phyloP scores from a whole-genome alignment of 345 rosid species.

The Arabidopsis arenosa region DNA sequence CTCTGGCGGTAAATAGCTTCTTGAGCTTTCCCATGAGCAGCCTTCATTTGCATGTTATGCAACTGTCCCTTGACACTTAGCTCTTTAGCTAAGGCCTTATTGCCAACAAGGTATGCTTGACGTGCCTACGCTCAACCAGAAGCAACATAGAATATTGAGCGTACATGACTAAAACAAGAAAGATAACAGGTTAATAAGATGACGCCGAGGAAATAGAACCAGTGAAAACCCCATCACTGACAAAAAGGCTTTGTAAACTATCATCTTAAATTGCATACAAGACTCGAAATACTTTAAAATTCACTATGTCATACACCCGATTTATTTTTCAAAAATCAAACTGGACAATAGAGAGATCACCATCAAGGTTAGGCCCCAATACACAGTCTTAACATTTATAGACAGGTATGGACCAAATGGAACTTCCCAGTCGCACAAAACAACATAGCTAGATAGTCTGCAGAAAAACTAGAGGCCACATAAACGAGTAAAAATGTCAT shows the following conservation, averaged over 20 bases:
- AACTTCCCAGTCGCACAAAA: constrained; percentile 12
- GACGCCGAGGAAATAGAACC: neutral
- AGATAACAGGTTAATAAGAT: constrained; percentile 1
- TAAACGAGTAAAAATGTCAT: constrained; percentile 4
- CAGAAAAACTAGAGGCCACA: constrained; percentile 9
- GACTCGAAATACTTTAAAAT: neutral
- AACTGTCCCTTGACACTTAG: constrained; percentile 91
- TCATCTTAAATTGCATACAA: constrained; percentile 5
- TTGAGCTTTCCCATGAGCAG: constrained; percentile 95
- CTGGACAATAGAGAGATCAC: constrained; percentile 25
- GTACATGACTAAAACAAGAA: constrained; percentile 8
- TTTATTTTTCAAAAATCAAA: neutral
- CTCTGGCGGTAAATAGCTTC: constrained; percentile 94
- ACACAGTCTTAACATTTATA: neutral
- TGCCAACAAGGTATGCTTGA: constrained; percentile 87
- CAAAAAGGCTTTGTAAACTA: neutral
- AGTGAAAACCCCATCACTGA: neutral
- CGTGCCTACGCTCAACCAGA: constrained; percentile 63
- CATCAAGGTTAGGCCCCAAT: constrained; percentile 5
- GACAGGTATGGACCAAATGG: neutral
- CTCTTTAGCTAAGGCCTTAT: constrained; percentile 93
- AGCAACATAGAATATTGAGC: constrained; percentile 15
- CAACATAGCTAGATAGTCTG: neutral
- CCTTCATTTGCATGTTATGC: constrained; percentile 93
- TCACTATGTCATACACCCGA: neutral